phyloP scores from a whole-genome alignment of 768 basidiomycete genomes.

The Amyloporia xantha region DNA sequence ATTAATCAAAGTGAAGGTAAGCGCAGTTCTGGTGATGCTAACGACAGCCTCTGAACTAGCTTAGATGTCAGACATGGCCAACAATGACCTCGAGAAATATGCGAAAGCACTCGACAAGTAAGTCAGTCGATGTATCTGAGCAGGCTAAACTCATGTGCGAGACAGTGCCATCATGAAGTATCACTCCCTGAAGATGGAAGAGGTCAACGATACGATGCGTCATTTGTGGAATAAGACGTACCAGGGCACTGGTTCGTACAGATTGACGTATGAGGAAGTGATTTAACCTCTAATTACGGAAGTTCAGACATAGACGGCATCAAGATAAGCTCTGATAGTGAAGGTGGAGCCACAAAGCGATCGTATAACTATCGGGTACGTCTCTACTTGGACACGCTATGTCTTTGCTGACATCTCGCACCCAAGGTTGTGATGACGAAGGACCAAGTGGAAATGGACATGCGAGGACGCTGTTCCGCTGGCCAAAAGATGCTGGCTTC shows the following conservation, averaged over 20 bases:
- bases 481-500: slow-evolving; percentile 99
- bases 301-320: slow-evolving; percentile 92
- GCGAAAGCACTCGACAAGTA: slow-evolving; percentile 96
- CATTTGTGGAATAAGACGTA: slow-evolving; percentile 99
- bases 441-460: slow-evolving; percentile 99
- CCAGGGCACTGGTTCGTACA: slow-evolving; percentile 81
- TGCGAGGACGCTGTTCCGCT: slow-evolving; percentile 97
- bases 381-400: slow-evolving; percentile 8
- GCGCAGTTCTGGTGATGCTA: slow-evolving; percentile 2
- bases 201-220: slow-evolving; percentile 97
- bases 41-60: not conserved
- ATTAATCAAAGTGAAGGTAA: slow-evolving; percentile 89
- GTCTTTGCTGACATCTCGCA: slow-evolving; percentile 6
- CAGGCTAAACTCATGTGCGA: slow-evolving; percentile 13
- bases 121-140: slow-evolving; percentile 19
- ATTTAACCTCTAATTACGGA: not conserved
- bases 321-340: slow-evolving; percentile 88
- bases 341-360: slow-evolving; percentile 83
- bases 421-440: slow-evolving; percentile 95
- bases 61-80: slow-evolving; percentile 98
- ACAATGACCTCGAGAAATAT: slow-evolving; percentile 95
- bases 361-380: slow-evolving; percentile 95
- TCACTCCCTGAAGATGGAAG: slow-evolving; percentile 96
- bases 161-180: slow-evolving; percentile 97
- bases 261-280: not conserved